Conservation (phyloP, 2,329 filamentous ascomycete genomes). For the Hypomyces rosellus region DNA sequence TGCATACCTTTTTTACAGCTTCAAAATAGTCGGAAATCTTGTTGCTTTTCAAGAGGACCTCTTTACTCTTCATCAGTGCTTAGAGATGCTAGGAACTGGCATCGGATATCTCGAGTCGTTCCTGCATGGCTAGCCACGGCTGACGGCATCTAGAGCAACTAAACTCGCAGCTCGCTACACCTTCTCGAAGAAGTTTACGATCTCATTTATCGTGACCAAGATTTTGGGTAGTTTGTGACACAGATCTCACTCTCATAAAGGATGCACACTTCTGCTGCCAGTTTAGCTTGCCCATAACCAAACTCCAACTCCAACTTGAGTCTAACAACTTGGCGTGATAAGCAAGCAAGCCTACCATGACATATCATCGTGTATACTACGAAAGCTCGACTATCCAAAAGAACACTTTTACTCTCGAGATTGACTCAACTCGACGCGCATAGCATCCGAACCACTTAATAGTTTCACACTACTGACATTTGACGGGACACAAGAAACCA, state of each 20-base stretch:
- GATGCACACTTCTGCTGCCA: too few species aligned
- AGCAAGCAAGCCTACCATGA: not conserved
- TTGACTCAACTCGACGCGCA: not conserved
- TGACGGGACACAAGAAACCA: not conserved
- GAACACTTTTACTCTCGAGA: not conserved
- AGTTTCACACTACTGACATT: not conserved
- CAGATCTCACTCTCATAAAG: not conserved
- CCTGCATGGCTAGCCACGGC: not conserved
- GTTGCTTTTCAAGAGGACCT: not conserved
- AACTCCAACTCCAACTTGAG: too few species aligned
- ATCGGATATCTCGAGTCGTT: not conserved
- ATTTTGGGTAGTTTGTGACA: not conserved
- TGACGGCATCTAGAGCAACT: not conserved
- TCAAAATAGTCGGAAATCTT: too few species aligned
- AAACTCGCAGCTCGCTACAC: constrained; percentile 4
- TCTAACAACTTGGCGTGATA: not conserved
- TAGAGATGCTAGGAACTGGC: too few species aligned
- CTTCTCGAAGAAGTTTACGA: constrained; percentile 7
- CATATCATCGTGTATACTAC: not conserved
- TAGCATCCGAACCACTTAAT: not conserved
- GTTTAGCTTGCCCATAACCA: too few species aligned
- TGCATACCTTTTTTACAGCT: too few species aligned
- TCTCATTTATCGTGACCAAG: not conserved
- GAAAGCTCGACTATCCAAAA: not conserved
- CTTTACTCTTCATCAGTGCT: not conserved